Conservation (phyloP, 345 rosid genomes). For the Gossypium herbaceum region DNA sequence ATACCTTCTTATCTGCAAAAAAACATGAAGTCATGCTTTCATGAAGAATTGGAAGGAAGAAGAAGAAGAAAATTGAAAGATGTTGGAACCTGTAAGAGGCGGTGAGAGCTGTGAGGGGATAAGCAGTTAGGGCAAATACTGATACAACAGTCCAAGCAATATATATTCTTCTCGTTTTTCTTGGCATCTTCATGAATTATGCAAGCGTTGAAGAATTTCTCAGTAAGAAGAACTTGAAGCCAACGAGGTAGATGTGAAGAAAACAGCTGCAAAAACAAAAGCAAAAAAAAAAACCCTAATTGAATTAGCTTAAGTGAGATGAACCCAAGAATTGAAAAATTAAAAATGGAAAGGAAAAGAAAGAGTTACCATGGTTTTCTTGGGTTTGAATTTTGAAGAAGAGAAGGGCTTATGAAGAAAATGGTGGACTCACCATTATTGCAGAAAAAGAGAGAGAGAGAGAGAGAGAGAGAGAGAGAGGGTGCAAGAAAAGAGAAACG, state of each 20-base stretch:
- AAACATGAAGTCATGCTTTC: neutral
- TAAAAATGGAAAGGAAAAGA: neutral
- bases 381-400: conserved; percentile 18
- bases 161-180: conserved; percentile 83
- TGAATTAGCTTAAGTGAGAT: neutral
- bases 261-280: conserved; percentile 25
- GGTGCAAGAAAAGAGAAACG: conserved; percentile 37
- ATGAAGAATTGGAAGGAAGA: neutral
- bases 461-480: conserved; percentile 12
- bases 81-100: conserved; percentile 62
- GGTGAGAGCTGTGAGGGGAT: conserved; percentile 64
- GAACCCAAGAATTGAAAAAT: neutral
- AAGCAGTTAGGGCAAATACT: conserved; percentile 84
- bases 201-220: conserved; percentile 86
- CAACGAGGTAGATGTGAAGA: conserved; percentile 37
- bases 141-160: conserved; percentile 74
- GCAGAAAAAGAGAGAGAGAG: conserved; percentile 24
- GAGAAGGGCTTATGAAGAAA: conserved; percentile 19
- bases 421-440: conserved; percentile 25
- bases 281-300: neutral
- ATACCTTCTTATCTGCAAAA: conserved; percentile 76
- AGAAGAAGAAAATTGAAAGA: neutral
- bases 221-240: conserved; percentile 58
- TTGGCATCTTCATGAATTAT: conserved; percentile 51
- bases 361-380: conserved; percentile 34